Conservation (phyloP, 164 flowering plant genomes). For the Buxus sempervirens region DNA sequence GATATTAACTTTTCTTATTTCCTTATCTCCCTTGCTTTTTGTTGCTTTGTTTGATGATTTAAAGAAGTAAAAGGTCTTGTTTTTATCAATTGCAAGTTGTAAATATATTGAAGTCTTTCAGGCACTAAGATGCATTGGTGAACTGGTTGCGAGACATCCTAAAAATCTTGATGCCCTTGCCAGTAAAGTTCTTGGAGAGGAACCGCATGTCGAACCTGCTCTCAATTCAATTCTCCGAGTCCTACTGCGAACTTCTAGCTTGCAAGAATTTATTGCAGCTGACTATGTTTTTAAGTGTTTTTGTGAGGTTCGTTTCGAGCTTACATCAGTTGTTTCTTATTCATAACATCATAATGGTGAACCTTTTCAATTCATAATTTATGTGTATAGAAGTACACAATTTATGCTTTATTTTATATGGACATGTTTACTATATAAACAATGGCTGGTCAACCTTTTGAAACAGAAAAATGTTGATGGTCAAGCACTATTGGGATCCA, state of each 20-base stretch:
- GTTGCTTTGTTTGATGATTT: background rate
- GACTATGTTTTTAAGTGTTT: conserved; percentile 82
- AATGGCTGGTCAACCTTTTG: too few species aligned
- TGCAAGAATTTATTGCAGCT: conserved; percentile 81
- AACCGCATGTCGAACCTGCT: conserved; percentile 75
- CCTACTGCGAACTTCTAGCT: conserved; percentile 66
- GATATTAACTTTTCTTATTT: background rate
- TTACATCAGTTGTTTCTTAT: background rate
- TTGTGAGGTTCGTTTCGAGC: conserved; percentile 64
- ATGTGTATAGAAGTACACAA: too few species aligned
- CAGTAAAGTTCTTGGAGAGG: conserved; percentile 82
- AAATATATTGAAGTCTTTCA: conserved; percentile 20
- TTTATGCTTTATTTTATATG: too few species aligned
- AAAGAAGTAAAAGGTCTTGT: too few species aligned
- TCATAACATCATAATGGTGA: background rate
- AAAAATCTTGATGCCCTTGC: conserved; percentile 69
- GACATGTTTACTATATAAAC: background rate
- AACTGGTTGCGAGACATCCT: conserved; percentile 63
- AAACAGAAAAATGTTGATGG: conserved; percentile 77
- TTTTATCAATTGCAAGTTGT: too few species aligned
- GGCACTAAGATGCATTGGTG: conserved; percentile 87
- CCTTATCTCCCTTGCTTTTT: background rate
- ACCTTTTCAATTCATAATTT: background rate
- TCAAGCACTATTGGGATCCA: conserved; percentile 73
- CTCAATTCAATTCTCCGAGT: conserved; percentile 81